Conservation (phyloP, 495 filamentous ascomycete species). For the Opeltia flavorubescens region DNA sequence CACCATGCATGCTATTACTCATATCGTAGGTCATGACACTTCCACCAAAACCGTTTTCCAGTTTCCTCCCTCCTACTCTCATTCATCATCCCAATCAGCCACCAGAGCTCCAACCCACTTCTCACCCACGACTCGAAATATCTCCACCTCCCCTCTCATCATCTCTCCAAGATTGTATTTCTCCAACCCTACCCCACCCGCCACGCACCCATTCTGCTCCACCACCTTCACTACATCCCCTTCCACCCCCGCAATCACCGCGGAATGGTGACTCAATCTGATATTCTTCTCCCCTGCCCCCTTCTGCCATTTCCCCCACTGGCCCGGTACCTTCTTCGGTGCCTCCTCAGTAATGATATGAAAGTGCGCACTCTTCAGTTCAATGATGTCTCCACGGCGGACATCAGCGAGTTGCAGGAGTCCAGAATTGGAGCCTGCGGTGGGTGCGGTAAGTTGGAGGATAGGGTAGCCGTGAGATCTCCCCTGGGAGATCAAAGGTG, state of each 20-base stretch:
- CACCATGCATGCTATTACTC: no score
- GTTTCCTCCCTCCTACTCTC: background rate
- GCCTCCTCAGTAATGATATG: constrained; percentile 1
- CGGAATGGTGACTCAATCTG: constrained; percentile 21
- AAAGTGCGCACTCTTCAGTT: constrained; percentile 23
- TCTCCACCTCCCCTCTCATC: background rate
- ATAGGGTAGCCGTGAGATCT: constrained; percentile 24
- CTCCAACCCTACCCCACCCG: background rate
- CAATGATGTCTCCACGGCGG: constrained; percentile 24
- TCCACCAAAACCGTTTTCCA: background rate
- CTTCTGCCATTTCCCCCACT: constrained; percentile 13
- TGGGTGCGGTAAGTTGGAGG: constrained; percentile 15
- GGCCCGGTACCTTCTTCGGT: constrained; percentile 3
- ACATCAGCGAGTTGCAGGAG: constrained; percentile 17
- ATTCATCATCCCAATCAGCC: background rate
- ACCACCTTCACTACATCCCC: constrained; percentile 18
- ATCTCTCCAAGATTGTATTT: background rate
- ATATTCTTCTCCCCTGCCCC: constrained; percentile 16
- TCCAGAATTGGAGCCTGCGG: constrained; percentile 1
- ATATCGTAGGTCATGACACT: background rate
- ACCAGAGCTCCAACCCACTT: background rate
- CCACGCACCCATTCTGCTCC: constrained; percentile 20
- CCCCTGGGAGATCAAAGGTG: constrained; percentile 22
- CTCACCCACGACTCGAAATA: background rate
- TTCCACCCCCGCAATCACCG: constrained; percentile 21